Base-by-base conservation (phyloP, 164 flowering plant species). In the Hamamelis virginiana region DNA sequence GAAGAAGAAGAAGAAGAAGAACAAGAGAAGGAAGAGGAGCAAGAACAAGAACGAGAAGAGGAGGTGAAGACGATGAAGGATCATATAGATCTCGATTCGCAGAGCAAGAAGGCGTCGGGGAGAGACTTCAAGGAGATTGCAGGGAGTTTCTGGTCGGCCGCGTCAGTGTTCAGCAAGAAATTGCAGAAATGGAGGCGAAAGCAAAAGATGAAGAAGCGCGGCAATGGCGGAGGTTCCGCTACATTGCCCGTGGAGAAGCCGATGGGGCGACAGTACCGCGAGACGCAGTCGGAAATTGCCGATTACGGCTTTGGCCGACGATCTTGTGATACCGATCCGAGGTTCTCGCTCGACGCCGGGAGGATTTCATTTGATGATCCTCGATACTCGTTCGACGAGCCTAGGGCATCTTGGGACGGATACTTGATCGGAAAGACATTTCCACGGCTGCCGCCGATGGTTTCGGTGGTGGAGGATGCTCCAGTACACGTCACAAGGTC, bases 351-450 rank as follows among this genome's bases (percentile, higher is more conserved):
- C 28, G 97, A 91, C 56, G 85, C 74, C 15, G 80, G 72, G 9
- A 69, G 82, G 72, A 70, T 78, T 1, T 81, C 82, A 2, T 74
- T 81, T 15, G 87, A 84, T 64, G 91, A 87, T 72, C 83, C 89
- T 3, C 48, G 90, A 22, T 80, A 76, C 63, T 91, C 95, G 0
- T 85, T 87, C 65, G 99, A 93, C 61, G 96, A 89, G 76, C 96
- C 97, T 0, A 74, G 99, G 55, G 99, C 97, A 58, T 91, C 97
- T 9, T 96, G 98, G 96, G 99, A 96, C 77, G 99, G 98, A 6
- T 80, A 89, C 64, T 60, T 90, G 79, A 85, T 82, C 33, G 82
- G 76, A 15, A 75, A 81, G 46, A 80, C 77, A 0, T 78, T 88
- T 52, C 87, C 91, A 2, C 74, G 84, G 58, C 73, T 85, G 68